Evolutionary conservation across 257 asterid genomes (phyloP).

Genomic region (Avicennia marina): DNA sequence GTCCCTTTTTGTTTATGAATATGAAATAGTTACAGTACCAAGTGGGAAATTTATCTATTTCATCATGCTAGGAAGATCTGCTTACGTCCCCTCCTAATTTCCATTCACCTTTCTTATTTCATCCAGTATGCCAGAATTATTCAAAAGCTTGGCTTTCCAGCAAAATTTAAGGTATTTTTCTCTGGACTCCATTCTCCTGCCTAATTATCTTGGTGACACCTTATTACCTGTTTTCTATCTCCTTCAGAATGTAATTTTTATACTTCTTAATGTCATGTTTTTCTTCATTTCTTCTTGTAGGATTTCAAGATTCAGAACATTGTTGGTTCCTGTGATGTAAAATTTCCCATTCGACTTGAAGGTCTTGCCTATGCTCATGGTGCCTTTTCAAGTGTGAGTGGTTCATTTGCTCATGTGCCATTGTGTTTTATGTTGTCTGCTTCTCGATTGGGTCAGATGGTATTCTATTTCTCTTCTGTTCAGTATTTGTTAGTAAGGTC

Average conservation of each 20-base stretch:
- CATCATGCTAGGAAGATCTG: neutral
- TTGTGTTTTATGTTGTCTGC: neutral
- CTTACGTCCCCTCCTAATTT: slow-evolving; percentile 6
- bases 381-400: slow-evolving; percentile 76
- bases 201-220: neutral
- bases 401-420: slow-evolving; percentile 3
- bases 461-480: neutral
- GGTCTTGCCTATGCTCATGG: slow-evolving; percentile 79
- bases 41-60: neutral
- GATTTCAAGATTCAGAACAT: slow-evolving; percentile 83
- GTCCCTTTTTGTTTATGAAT: slow-evolving; percentile 6
- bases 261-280: neutral
- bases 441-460: neutral
- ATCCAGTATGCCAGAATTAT: slow-evolving; percentile 68
- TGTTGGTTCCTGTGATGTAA: slow-evolving; percentile 77
- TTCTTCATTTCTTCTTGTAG: slow-evolving; percentile 19
- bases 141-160: slow-evolving; percentile 77
- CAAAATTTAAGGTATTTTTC: slow-evolving; percentile 66
- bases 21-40: neutral
- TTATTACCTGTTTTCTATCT: neutral
- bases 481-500: neutral
- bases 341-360: slow-evolving; percentile 70
- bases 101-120: neutral
- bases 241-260: neutral
- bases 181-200: neutral